Evolutionary conservation across 176 grass and related monocot species (phyloP), one percentile per base, ranked within the genome.

Genomic region (Hordeum marinum): DNA sequence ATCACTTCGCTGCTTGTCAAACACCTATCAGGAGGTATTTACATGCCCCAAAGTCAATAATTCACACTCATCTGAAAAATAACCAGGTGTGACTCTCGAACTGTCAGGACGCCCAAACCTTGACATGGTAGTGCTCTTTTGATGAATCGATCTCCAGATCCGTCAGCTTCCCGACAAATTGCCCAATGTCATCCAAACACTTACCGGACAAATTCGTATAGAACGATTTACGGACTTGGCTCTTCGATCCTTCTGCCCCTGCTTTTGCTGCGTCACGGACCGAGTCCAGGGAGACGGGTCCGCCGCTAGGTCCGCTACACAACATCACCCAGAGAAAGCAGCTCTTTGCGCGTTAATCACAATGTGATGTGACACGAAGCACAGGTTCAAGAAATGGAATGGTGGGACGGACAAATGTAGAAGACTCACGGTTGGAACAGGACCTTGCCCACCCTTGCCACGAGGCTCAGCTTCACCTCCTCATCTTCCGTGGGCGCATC

Each of bases 1-100:
- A 82, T 88, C 88, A 60, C 72, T 82, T 58, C 35, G 72, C 71
- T 31, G n/a, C 60, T 94, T 92, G 77, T 97, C 92, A 58, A 89
- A 77, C 15, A 97, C 83, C 94, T 94, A 7, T 31, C 27, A 80
- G 54, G 67, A 80, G 54, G 67, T 40, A 82, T 23, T 62, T 84
- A 14, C 31, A 79, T n/a, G 8, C 21, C 76, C 29, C 21, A 54
- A 81, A 60, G 37, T 46, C 31, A 85, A 35, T 54, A 85, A 35
- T 54, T 21, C 18, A 20, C 45, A 42, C n/a, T 80, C 6, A 63
- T 32, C 25, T 48, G 7, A 41, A 43, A 17, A 35, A 3, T 21
- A 63, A 65, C 77, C 18, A 87, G 69, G 2, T 45, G 70, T 62
- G n/a, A 12, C 21, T 17, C 46, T 43, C 59, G 84, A 36, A 80